A percentile compares a stretch with the other conserved stretches of the same genome.
Conservation (phyloP, 2,329 filamentous ascomycete species). For the Alternaria panax region DNA sequence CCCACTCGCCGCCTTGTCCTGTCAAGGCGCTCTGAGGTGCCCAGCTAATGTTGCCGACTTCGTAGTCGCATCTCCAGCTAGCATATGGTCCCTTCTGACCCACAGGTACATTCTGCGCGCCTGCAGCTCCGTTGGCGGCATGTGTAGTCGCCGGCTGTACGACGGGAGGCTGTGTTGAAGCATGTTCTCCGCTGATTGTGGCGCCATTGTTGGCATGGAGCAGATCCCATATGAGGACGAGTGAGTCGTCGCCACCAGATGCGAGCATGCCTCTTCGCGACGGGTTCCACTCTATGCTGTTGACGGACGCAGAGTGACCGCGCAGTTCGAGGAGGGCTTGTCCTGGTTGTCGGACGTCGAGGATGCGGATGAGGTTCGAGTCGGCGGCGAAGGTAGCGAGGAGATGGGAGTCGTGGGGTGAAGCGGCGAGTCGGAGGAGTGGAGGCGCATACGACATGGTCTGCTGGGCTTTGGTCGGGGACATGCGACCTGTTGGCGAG, state of each 20-base stretch:
- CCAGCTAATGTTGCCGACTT: constrained; percentile 86
- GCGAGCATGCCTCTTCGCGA: constrained; percentile 85
- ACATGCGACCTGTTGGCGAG: constrained; percentile 62
- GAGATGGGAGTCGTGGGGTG: constrained; percentile 92
- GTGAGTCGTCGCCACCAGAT: constrained; percentile 88
- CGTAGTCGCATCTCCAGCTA: constrained; percentile 85
- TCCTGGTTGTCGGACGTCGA: constrained; percentile 94
- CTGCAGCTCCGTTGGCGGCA: constrained; percentile 38
- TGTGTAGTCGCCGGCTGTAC: constrained; percentile 33
- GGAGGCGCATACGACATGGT: constrained; percentile 72
- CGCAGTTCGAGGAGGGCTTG: constrained; percentile 93
- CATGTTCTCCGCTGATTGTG: constrained; percentile 55
- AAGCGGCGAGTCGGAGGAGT: constrained; percentile 82
- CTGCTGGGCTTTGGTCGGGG: constrained; percentile 78
- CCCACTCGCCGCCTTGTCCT: constrained; percentile 78
- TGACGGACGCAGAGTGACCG: constrained; percentile 84
- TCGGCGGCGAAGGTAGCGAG: constrained; percentile 97
- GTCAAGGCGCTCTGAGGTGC: constrained; percentile 74
- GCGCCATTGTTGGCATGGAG: constrained; percentile 69
- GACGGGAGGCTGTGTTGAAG: constrained; percentile 35
- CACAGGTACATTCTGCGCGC: constrained; percentile 49
- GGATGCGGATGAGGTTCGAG: constrained; percentile 88
- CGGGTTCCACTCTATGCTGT: constrained; percentile 96
- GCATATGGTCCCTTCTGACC: constrained; percentile 72
- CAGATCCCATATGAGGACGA: constrained; percentile 93